phyloP scores from a whole-genome alignment of 768 basidiomycete genomes.

The Coprinopsis marcescibilis region DNA sequence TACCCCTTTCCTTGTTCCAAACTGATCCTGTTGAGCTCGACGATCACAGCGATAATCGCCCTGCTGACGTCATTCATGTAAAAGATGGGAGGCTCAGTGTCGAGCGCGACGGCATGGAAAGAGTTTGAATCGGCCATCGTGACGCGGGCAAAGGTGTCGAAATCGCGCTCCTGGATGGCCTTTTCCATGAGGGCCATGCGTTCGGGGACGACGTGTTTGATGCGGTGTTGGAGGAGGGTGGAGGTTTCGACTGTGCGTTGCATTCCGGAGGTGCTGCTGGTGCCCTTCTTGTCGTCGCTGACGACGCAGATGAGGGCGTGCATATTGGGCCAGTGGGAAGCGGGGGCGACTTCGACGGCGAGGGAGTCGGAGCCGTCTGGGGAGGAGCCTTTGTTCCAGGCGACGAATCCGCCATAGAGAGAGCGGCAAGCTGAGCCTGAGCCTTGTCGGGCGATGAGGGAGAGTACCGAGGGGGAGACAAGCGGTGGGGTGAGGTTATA shows the following conservation, averaged over 20 bases:
- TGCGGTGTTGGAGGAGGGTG: constrained; percentile 80
- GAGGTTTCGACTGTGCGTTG: constrained; percentile 96
- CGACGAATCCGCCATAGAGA: constrained; percentile 95
- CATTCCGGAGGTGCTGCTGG: constrained; percentile 93
- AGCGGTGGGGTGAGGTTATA: constrained; percentile 59
- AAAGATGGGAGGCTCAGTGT: constrained; percentile 97
- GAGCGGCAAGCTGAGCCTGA: constrained; percentile 98
- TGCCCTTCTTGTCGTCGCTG: constrained; percentile 93
- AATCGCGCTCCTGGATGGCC: constrained; percentile 77
- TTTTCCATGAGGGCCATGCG: constrained; percentile 79
- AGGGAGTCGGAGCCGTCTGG: constrained; percentile 79
- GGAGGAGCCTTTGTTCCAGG: constrained; percentile 76
- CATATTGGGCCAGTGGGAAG: constrained; percentile 89
- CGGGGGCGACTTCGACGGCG: constrained; percentile 81
- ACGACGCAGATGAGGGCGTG: constrained; percentile 98
- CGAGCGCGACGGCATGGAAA: constrained; percentile 97
- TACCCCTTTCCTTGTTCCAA: constrained; percentile 47
- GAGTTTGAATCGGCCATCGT: constrained; percentile 99
- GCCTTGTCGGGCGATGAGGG: constrained; percentile 92
- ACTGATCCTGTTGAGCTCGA: constrained; percentile 85
- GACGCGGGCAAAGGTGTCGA: constrained; percentile 81
- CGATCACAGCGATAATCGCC: constrained; percentile 86
- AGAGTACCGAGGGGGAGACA: constrained; percentile 72
- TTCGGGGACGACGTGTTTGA: constrained; percentile 77
- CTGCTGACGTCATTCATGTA: constrained; percentile 98